phyloP scores from a whole-genome alignment of 352 stramenopile genomes.

The Phytophthora sojae region DNA sequence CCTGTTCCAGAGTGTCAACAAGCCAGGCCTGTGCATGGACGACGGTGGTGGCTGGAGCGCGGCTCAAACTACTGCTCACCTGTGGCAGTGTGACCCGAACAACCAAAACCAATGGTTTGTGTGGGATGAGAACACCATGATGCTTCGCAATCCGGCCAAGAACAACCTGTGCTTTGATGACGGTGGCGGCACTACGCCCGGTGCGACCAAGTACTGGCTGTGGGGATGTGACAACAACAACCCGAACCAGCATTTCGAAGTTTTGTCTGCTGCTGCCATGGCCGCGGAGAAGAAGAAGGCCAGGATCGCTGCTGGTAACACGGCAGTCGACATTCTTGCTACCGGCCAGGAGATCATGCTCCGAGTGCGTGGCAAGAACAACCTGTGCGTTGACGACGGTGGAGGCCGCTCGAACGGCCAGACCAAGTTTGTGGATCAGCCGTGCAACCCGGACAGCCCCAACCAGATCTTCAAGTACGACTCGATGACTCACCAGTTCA shows the following conservation, averaged over 20 bases:
- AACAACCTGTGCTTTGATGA: conserved; percentile 37
- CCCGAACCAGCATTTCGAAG: conserved; percentile 33
- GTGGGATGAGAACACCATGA: conserved; percentile 26
- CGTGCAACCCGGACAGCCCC: conserved; percentile 32
- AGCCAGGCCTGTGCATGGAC: conserved; percentile 37
- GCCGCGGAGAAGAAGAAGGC: not conserved
- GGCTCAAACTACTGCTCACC: conserved; percentile 2
- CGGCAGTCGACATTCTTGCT: not conserved
- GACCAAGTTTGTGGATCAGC: conserved; percentile 33
- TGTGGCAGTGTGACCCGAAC: conserved; percentile 32
- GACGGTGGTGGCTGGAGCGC: conserved; percentile 24
- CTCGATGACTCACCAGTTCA: conserved; percentile 21
- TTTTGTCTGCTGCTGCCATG: conserved; percentile 19
- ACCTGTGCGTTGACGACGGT: conserved; percentile 44
- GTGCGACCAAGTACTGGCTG: not conserved
- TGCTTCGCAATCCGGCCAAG: conserved; percentile 31
- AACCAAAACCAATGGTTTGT: conserved; percentile 41
- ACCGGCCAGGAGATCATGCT: conserved; percentile 22
- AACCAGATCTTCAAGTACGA: conserved; percentile 24
- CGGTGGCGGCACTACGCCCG: not conserved
- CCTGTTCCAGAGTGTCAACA: conserved; percentile 34
- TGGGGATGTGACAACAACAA: conserved; percentile 27
- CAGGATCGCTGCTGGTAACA: not conserved
- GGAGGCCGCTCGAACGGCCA: conserved; percentile 29
- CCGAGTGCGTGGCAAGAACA: conserved; percentile 18